Conservation (phyloP, 2,329 filamentous ascomycete species). For the Phoma herbarum region DNA sequence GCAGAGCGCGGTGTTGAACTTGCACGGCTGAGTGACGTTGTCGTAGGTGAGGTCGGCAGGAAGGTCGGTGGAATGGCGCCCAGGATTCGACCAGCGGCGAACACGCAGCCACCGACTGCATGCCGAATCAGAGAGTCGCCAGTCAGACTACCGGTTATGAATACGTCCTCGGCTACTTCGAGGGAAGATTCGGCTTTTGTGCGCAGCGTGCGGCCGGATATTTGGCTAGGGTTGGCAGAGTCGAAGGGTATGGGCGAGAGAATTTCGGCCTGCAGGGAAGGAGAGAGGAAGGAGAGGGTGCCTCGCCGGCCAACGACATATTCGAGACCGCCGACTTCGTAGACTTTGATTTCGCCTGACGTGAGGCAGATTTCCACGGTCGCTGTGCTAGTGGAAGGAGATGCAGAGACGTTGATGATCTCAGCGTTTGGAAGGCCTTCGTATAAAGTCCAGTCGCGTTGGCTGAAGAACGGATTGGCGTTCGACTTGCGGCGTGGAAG, state of each 20-base stretch:
- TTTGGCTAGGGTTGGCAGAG: slow-evolving; percentile 33
- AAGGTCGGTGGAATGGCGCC: slow-evolving; percentile 36
- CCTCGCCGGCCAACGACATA: slow-evolving; percentile 67
- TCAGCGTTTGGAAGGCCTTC: slow-evolving; percentile 65
- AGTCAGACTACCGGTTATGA: slow-evolving; percentile 66
- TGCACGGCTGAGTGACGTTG: slow-evolving; percentile 7
- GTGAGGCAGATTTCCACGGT: slow-evolving; percentile 55
- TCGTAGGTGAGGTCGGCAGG: slow-evolving; percentile 21
- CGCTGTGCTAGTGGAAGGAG: slow-evolving; percentile 20
- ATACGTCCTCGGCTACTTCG: slow-evolving; percentile 63
- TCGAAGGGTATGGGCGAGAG: slow-evolving; percentile 38
- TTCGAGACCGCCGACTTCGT: slow-evolving; percentile 59
- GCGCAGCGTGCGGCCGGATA: slow-evolving; percentile 64
- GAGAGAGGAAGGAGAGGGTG: slow-evolving; percentile 61
- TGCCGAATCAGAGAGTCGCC: slow-evolving; percentile 69
- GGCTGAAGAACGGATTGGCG: slow-evolving; percentile 55
- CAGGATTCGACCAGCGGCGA: slow-evolving; percentile 62
- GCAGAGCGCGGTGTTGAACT: slow-evolving; percentile 35
- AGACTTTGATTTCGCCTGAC: slow-evolving; percentile 56
- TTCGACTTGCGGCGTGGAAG: slow-evolving; percentile 47
- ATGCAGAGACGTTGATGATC: slow-evolving; percentile 52
- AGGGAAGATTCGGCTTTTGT: slow-evolving; percentile 61
- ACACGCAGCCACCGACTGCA: slow-evolving; percentile 66
- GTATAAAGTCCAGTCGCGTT: slow-evolving; percentile 62
- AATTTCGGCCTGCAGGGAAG: slow-evolving; percentile 58